phyloP scores from a whole-genome alignment of 1,284 basidiomycete species.

The Entoloma clypeatum region DNA sequence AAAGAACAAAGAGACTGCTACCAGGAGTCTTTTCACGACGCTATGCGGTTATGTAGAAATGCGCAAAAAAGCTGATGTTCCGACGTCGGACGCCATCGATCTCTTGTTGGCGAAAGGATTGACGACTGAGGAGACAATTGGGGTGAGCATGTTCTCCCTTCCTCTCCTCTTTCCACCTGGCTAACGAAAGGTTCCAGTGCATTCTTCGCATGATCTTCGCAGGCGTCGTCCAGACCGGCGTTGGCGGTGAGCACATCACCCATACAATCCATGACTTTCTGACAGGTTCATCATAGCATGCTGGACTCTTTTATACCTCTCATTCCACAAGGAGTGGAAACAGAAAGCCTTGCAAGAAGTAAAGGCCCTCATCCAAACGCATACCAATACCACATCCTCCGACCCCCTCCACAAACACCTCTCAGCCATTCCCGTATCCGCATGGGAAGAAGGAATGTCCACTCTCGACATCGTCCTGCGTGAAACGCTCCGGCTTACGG shows the following conservation, averaged over 20 bases:
- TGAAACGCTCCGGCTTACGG: too few relatives aligned
- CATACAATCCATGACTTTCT: background rate
- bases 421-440: constrained; percentile 27
- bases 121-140: constrained; percentile 24
- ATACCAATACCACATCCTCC: constrained; percentile 20
- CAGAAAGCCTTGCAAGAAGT: constrained; percentile 23
- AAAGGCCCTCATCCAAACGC: constrained; percentile 22
- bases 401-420: constrained; percentile 30
- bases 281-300: constrained; percentile 19
- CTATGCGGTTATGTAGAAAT: constrained; percentile 26
- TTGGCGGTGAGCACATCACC: constrained; percentile 22
- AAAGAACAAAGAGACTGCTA: constrained; percentile 27
- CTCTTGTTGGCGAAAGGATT: constrained; percentile 29
- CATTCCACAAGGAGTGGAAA: constrained; percentile 28
- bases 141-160: constrained; percentile 18
- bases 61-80: constrained; percentile 20
- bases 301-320: constrained; percentile 31
- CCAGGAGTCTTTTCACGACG: constrained; percentile 24
- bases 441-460: constrained; percentile 36
- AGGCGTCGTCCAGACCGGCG: constrained; percentile 32
- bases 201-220: constrained; percentile 30
- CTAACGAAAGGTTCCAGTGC: constrained; percentile 19
- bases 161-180: background rate
- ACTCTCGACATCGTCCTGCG: constrained; percentile 31
- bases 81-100: constrained; percentile 30